A percentile compares a stretch with the other conserved stretches of the same genome.
These are phyloP conservation scores for Ballota nigra DNA, from an alignment of 257 asterid genomes.

Conservation along the genomic window DNA sequence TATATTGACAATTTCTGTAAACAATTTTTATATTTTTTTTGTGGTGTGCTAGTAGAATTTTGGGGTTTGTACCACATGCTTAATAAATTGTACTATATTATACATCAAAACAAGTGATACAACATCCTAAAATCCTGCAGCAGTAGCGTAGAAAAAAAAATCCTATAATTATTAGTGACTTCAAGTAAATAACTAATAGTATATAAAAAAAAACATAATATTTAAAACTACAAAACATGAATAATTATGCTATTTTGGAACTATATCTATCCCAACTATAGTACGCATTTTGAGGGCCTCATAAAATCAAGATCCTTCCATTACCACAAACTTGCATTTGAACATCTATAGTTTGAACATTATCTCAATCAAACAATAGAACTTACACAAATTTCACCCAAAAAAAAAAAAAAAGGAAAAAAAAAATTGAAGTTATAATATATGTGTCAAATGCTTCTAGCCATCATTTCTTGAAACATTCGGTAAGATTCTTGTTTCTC, in stretches of 20 bases:
- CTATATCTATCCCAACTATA: not conserved
- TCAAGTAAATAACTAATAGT: not conserved
- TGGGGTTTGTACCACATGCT: too few relatives aligned
- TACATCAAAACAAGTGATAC: too few relatives aligned
- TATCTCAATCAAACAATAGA: constrained; percentile 26
- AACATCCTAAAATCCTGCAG: too few relatives aligned
- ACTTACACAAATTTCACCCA: constrained; percentile 43
- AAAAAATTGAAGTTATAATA: not conserved
- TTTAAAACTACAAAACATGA: not conserved
- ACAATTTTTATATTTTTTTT: too few relatives aligned
- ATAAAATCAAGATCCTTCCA: constrained; percentile 10
- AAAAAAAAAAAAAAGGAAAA: not conserved
- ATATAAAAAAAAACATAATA: not conserved
- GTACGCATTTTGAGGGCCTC: constrained; percentile 21
- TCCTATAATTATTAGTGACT: not conserved
- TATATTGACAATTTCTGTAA: too few relatives aligned
- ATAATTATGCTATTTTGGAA: not conserved
- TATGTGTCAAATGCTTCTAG: constrained; percentile 47
- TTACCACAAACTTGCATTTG: constrained; percentile 13
- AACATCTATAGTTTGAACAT: constrained; percentile 18
- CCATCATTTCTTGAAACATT: constrained; percentile 87
- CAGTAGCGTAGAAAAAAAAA: too few relatives aligned
- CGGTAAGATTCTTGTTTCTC: constrained; percentile 84
- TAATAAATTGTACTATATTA: too few relatives aligned
- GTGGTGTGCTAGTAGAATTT: too few relatives aligned